Conservation (phyloP, 805 yeast genomes). For the Teunomyces kruisii region DNA sequence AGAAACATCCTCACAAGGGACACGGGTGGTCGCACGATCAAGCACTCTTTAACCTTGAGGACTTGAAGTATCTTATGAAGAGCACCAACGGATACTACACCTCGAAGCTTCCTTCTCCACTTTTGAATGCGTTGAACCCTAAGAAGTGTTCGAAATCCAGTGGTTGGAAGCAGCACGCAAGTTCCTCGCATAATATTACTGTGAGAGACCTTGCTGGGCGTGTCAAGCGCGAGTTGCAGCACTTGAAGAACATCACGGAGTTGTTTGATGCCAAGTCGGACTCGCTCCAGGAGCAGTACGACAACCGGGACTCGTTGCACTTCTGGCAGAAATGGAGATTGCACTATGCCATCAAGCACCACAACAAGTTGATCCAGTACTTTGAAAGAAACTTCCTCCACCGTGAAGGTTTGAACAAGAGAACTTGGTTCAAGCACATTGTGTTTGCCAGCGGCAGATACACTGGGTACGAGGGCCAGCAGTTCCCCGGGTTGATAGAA, state of each 20-base stretch:
- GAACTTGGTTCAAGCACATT: constrained; percentile 65
- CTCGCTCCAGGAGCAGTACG: constrained; percentile 28
- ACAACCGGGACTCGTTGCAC: constrained; percentile 29
- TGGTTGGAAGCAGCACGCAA: not conserved
- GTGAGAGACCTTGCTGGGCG: constrained; percentile 23
- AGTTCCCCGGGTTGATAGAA: constrained; percentile 61
- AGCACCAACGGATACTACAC: constrained; percentile 21
- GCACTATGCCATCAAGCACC: constrained; percentile 28
- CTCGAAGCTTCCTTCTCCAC: constrained; percentile 12
- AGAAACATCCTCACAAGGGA: not conserved
- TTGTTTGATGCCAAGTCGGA: constrained; percentile 28
- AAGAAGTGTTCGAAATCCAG: constrained; percentile 11
- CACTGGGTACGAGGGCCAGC: constrained; percentile 50
- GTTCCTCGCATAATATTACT: constrained; percentile 16
- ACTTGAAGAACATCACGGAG: constrained; percentile 20
- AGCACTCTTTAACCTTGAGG: constrained; percentile 10
- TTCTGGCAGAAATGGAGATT: constrained; percentile 39
- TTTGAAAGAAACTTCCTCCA: constrained; percentile 56
- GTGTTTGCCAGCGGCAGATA: constrained; percentile 58
- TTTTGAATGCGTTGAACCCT: constrained; percentile 17
- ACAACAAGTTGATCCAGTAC: constrained; percentile 39
- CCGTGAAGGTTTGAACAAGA: constrained; percentile 44
- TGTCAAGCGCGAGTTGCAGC: constrained; percentile 19
- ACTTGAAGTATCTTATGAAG: constrained; percentile 13
- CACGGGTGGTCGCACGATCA: too few species aligned